phyloP scores from a whole-genome alignment of 1,284 basidiomycete species.

The Chondrostereum purpureum region DNA sequence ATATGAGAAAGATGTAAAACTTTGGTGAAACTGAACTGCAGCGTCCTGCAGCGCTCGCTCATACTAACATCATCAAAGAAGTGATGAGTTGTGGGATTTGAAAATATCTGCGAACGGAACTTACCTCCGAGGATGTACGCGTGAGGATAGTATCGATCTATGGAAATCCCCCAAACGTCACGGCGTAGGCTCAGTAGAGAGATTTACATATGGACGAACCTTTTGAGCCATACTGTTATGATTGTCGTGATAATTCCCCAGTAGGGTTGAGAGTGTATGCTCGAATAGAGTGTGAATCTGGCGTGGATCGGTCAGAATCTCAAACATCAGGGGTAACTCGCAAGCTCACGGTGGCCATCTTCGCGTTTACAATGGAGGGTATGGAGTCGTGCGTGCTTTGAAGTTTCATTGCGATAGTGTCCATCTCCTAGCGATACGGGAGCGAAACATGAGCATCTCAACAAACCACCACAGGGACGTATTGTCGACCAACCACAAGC shows the following conservation, averaged over 20 bases:
- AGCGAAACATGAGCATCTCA: not conserved
- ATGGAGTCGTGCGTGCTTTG: not conserved
- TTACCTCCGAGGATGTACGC: not conserved
- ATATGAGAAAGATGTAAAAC: not conserved
- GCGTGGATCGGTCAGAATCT: not conserved
- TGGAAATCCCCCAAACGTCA: not conserved
- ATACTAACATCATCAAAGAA: not conserved
- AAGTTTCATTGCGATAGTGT: not conserved
- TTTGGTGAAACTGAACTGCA: not conserved
- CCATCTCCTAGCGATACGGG: not conserved
- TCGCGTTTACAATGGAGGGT: not conserved
- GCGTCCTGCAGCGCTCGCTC: not conserved
- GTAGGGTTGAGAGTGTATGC: not conserved
- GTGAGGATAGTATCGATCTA: not conserved
- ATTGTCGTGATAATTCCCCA: not conserved
- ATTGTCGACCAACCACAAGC: conserved; percentile 6
- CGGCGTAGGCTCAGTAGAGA: not conserved
- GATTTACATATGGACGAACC: no score
- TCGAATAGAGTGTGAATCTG: not conserved
- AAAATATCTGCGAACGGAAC: no score
- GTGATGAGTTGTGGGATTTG: not conserved
- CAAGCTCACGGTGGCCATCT: not conserved
- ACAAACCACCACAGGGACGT: not conserved
- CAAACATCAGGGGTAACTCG: not conserved
- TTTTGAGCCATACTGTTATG: not conserved